Evolutionary conservation across 2,329 filamentous ascomycete species (phyloP).

Genomic region (Alternaria conjuncta): DNA sequence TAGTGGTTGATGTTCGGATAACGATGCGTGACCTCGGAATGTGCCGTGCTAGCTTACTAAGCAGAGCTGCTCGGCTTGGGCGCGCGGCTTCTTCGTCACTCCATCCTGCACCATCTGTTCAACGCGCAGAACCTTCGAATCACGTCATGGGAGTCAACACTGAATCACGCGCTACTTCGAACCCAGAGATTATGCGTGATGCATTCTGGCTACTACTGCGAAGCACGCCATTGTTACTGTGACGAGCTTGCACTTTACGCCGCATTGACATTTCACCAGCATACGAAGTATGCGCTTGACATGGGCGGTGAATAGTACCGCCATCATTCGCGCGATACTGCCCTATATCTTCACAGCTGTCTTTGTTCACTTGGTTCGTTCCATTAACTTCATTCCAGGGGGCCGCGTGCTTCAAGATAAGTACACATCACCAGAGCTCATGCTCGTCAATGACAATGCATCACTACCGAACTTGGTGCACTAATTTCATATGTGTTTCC

Average conservation of each 20-base stretch:
- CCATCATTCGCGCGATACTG: background rate
- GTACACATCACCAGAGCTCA: background rate
- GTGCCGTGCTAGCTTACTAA: background rate
- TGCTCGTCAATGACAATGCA: background rate
- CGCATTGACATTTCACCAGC: background rate
- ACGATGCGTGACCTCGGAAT: background rate
- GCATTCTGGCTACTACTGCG: slow-evolving; percentile 14
- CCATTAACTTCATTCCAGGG: background rate
- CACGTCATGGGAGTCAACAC: background rate
- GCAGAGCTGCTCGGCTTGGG: background rate
- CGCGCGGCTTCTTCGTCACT: background rate
- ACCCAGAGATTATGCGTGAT: background rate
- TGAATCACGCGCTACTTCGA: background rate
- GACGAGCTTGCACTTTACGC: slow-evolving; percentile 4
- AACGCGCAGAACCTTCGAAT: background rate
- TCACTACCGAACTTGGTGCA: background rate
- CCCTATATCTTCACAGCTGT: background rate
- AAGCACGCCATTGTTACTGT: slow-evolving; percentile 17
- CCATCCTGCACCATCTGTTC: background rate
- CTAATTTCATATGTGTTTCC: background rate
- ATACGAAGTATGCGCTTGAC: background rate
- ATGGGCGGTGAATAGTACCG: background rate
- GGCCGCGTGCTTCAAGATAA: background rate
- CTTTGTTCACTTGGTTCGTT: background rate
- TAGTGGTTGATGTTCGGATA: background rate